Conservation (phyloP, 768 basidiomycete genomes). For the Tulasnella sp. region DNA sequence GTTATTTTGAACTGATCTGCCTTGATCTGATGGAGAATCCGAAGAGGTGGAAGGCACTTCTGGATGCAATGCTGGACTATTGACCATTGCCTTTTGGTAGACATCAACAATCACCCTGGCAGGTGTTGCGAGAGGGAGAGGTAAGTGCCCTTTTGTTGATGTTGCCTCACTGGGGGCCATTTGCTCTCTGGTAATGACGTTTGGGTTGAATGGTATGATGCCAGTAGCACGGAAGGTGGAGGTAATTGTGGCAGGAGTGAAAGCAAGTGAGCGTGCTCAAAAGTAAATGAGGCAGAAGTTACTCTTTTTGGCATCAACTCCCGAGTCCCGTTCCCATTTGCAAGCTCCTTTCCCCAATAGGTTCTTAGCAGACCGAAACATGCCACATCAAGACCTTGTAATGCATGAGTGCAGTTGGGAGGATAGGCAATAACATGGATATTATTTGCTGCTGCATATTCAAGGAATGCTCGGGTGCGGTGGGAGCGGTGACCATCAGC, state of each 20-base stretch:
- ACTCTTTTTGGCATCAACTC: conserved; percentile 24
- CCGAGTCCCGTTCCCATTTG: conserved; percentile 21
- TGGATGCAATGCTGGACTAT: too few species aligned
- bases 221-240: conserved; percentile 32
- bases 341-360: conserved; percentile 22
- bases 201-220: conserved; percentile 28
- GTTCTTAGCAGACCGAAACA: conserved; percentile 23
- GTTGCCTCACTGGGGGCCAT: too few species aligned
- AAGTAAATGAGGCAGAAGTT: conserved; percentile 31
- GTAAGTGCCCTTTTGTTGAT: too few species aligned
- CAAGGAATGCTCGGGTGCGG: conserved; percentile 29
- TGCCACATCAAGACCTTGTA: conserved; percentile 15
- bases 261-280: conserved; percentile 23
- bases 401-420: conserved; percentile 32
- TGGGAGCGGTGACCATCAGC: conserved; percentile 39
- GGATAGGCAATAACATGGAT: conserved; percentile 37
- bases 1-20: conserved; percentile 3
- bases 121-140: too few species aligned
- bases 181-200: conserved; percentile 25
- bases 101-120: too few species aligned
- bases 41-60: too few species aligned
- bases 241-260: conserved; percentile 26
- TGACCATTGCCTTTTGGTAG: too few species aligned
- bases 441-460: conserved; percentile 24
- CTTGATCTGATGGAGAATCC: too few species aligned